Evolutionary conservation across 345 rosid species (phyloP).

Genomic region (Gossypium herbaceum): DNA sequence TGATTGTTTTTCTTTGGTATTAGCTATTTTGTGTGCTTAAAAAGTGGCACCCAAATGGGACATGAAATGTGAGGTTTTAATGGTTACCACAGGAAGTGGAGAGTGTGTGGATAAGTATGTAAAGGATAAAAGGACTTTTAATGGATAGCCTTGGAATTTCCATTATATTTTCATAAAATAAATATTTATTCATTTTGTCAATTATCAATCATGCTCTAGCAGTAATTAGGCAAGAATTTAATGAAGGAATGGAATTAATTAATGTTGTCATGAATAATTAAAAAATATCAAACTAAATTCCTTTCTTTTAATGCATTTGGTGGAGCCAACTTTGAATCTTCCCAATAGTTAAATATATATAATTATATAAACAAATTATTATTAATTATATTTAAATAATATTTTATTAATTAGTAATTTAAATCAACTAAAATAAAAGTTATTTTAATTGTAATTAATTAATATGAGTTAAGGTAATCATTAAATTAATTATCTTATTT

Average conservation of each 20-base stretch:
- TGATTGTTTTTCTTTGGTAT: not conserved
- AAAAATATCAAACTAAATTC: not conserved
- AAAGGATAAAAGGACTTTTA: not conserved
- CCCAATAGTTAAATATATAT: not conserved
- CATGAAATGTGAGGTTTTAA: not conserved
- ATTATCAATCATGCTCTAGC: not conserved
- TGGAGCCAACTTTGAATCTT: constrained; percentile 32
- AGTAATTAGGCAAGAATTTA: not conserved
- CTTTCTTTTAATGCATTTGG: constrained; percentile 1
- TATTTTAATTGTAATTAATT: too few species aligned
- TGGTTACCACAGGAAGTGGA: constrained; percentile 8
- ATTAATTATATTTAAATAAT: too few species aligned
- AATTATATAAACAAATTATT: not conserved
- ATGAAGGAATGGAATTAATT: not conserved
- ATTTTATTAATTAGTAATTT: too few species aligned
- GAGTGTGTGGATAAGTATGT: constrained; percentile 2
- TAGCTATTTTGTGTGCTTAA: not conserved
- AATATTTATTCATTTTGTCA: not conserved
- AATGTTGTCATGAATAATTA: not conserved
- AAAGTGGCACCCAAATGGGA: constrained; percentile 2
- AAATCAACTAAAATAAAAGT: too few species aligned
- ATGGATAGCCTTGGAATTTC: not conserved
- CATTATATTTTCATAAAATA: not conserved
- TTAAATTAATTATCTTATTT: too few species aligned
- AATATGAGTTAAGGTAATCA: too few species aligned